phyloP scores from a whole-genome alignment of 805 yeast genomes.

The Jamesozyma piceae region DNA sequence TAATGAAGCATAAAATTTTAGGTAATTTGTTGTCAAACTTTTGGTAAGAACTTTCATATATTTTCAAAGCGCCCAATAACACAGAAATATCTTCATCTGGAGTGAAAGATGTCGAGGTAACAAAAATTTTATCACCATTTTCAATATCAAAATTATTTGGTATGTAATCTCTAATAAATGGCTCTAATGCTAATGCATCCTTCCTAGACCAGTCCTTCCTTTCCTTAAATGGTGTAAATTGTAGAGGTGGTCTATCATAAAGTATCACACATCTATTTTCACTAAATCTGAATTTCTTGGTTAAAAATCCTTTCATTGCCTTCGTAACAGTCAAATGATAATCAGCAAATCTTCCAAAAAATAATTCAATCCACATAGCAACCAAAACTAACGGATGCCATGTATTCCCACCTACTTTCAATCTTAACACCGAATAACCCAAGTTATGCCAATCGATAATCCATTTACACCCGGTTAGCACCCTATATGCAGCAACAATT shows the following conservation, averaged over 20 bases:
- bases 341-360: conserved; percentile 54
- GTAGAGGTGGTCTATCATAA: conserved; percentile 78
- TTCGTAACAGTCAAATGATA: conserved; percentile 74
- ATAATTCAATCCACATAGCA: conserved; percentile 53
- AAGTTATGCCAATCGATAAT: conserved; percentile 95
- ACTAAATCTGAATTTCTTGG: conserved; percentile 44
- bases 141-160: conserved; percentile 28
- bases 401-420: conserved; percentile 42
- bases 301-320: conserved; percentile 56
- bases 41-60: conserved; percentile 39
- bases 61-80: conserved; percentile 56
- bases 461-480: conserved; percentile 46
- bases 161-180: conserved; percentile 31
- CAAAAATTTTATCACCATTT: conserved; percentile 49
- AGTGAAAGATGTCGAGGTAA: conserved; percentile 88
- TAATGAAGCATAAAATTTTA: conserved; percentile 61
- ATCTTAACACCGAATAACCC: conserved; percentile 70
- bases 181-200: conserved; percentile 10
- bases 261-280: conserved; percentile 47
- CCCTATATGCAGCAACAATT: conserved; percentile 45
- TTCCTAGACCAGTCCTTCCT: conserved; percentile 14
- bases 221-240: conserved; percentile 44
- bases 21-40: conserved; percentile 31
- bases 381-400: conserved; percentile 54
- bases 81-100: conserved; percentile 84